Evolutionary conservation across 2,329 filamentous ascomycete genomes (phyloP).

Genomic region (Pochonia chlamydosporia): DNA sequence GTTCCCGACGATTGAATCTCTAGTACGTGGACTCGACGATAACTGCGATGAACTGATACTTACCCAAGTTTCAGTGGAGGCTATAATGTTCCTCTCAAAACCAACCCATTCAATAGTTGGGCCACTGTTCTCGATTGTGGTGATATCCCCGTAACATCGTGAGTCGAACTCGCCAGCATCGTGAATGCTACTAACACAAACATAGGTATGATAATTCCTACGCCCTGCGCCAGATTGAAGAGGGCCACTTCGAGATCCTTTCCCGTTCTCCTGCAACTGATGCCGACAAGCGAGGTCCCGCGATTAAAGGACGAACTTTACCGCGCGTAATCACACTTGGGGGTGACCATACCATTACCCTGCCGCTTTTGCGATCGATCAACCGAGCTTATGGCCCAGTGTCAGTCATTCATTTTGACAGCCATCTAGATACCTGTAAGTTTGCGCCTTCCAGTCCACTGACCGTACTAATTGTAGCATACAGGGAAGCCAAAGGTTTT

Average conservation of each 20-base stretch:
- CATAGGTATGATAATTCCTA: constrained; percentile 73
- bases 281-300: constrained; percentile 59
- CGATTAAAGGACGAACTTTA: constrained; percentile 67
- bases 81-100: constrained; percentile 80
- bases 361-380: constrained; percentile 53
- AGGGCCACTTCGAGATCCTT: constrained; percentile 73
- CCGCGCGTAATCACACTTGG: constrained; percentile 75
- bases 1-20: constrained; percentile 77
- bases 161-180: constrained; percentile 26
- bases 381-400: constrained; percentile 56
- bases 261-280: constrained; percentile 66
- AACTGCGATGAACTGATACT: neutral
- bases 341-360: constrained; percentile 57
- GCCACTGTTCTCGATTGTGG: constrained; percentile 77
- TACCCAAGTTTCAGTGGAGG: constrained; percentile 55
- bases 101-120: constrained; percentile 67
- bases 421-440: constrained; percentile 61
- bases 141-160: constrained; percentile 81
- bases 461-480: neutral
- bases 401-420: constrained; percentile 58
- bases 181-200: constrained; percentile 3
- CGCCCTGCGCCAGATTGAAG: constrained; percentile 78
- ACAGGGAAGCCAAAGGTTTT: constrained; percentile 81
- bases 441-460: neutral
- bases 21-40: constrained; percentile 55